phyloP scores from a whole-genome alignment of 2,329 filamentous ascomycete genomes.

The Malbranchea zuffiana region DNA sequence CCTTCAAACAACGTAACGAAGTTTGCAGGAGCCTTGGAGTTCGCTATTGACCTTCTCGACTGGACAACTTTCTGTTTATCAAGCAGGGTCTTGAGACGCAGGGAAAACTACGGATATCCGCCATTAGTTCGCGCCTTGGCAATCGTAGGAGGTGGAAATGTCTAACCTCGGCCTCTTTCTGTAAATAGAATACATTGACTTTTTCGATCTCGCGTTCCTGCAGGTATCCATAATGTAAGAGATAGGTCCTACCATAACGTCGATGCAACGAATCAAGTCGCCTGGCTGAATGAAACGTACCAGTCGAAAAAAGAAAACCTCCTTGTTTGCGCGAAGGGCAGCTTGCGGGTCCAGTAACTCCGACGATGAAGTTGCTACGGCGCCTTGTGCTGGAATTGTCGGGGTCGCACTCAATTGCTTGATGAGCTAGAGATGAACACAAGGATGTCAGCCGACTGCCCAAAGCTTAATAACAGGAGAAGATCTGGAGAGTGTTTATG shows the following conservation, averaged over 20 bases:
- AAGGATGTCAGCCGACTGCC: constrained; percentile 9
- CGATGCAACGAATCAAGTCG: background rate
- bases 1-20: constrained; percentile 94
- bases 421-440: constrained; percentile 62
- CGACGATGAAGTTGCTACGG: constrained; percentile 27
- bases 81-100: constrained; percentile 79
- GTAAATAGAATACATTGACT: constrained; percentile 93
- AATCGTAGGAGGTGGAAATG: background rate
- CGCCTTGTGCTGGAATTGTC: constrained; percentile 65
- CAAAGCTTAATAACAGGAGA: background rate
- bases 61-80: constrained; percentile 93
- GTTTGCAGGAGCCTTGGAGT: constrained; percentile 79
- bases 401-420: constrained; percentile 94
- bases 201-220: constrained; percentile 97
- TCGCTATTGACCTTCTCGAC: constrained; percentile 59
- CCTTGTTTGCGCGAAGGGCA: constrained; percentile 89
- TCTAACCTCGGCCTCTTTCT: constrained; percentile 91
- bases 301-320: constrained; percentile 96
- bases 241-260: too few relatives aligned
- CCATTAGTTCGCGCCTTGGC: background rate
- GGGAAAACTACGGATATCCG: constrained; percentile 57
- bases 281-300: constrained; percentile 42
- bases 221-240: background rate
- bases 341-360: constrained; percentile 63
- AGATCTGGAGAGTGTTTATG: background rate